Evolutionary conservation across 2,329 filamentous ascomycete genomes (phyloP), one percentile per base, ranked within the genome.

Genomic region (Talaromyces amestolkiae): DNA sequence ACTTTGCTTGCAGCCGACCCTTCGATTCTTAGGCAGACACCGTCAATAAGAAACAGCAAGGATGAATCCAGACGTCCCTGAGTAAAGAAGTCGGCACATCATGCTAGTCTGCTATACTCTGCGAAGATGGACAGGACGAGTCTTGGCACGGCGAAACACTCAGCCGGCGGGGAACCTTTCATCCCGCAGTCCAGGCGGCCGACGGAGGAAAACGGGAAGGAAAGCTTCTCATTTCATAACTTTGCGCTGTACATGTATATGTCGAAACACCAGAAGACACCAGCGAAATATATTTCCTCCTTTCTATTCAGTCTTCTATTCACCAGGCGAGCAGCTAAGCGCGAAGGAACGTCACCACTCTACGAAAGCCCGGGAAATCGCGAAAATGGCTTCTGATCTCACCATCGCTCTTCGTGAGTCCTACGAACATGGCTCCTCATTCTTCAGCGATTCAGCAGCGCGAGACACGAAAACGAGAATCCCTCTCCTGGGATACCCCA

Each of bases 401-500:
- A 24, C 63, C 24, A 65, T 54, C 9, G 63, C 58, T 58, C 63
- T 65, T 22, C 47, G 58, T 17, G 63, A 65, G 22, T 65, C 63
- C 24, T 65, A 60, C 35, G 56, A 65, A 17, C 63, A 65, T 43
- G 63, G 63, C 47, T 39, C 56, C 10, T 59, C 63, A 4, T 9
- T 54, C 37, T 65, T 65, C 22, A 24, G 31, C 11, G 58, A 41
- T 33, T 24, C 63, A 22, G 22, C 45, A n/a, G 19, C 56, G 24
- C 63, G 63, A 61, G 39, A 65, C 10, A 49, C 15, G 5, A 17
- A 49, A 4, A 60, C 59, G 9, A 51, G 63, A 37, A 62, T 58
- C 9, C 63, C 63, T 39, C 65, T 67, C n/a, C 43, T 67, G 7
- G 65, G 65, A 13, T 67, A 65, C 51, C 65, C 65, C 0, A 56